Percentiles rank a stretch among this genome's conserved stretches.
These are phyloP conservation scores for Leccinum angustisporum DNA, from an alignment of 1,284 basidiomycete species.

Conservation along the genomic window DNA sequence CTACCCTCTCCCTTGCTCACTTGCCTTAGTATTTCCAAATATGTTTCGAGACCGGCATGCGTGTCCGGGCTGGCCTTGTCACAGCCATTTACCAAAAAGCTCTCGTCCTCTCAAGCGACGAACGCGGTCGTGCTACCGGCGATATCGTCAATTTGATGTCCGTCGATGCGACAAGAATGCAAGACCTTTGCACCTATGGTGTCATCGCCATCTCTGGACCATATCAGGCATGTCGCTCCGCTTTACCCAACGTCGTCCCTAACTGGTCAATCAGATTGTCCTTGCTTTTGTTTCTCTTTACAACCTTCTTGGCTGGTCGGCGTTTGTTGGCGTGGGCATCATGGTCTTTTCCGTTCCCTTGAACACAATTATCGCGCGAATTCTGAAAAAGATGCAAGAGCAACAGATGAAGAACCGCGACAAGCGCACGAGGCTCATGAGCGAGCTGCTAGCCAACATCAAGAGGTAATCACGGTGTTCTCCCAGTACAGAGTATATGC, in stretches of 20 bases:
- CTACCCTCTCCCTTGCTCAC: background rate
- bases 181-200: slow-evolving; percentile 84
- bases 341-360: slow-evolving; percentile 85
- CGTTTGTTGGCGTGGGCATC: slow-evolving; percentile 89
- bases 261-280: slow-evolving; percentile 52
- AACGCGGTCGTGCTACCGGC: slow-evolving; percentile 76
- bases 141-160: slow-evolving; percentile 96
- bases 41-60: slow-evolving; percentile 86
- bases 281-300: slow-evolving; percentile 91
- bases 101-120: slow-evolving; percentile 82
- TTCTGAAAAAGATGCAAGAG: slow-evolving; percentile 81
- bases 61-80: slow-evolving; percentile 85
- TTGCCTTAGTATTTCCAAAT: slow-evolving; percentile 72
- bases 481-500: background rate
- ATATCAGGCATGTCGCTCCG: slow-evolving; percentile 48
- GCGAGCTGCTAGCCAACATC: slow-evolving; percentile 85
- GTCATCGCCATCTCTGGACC: slow-evolving; percentile 71
- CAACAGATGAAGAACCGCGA: slow-evolving; percentile 92
- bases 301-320: slow-evolving; percentile 86
- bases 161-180: slow-evolving; percentile 82
- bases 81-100: slow-evolving; percentile 87
- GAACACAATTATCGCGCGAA: slow-evolving; percentile 75
- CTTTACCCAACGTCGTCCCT: background rate
- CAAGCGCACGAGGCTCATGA: slow-evolving; percentile 74
- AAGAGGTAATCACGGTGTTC: slow-evolving; percentile 54